Base-by-base conservation (phyloP, 208 protist genomes). In the Trypanosoma lewisi region DNA sequence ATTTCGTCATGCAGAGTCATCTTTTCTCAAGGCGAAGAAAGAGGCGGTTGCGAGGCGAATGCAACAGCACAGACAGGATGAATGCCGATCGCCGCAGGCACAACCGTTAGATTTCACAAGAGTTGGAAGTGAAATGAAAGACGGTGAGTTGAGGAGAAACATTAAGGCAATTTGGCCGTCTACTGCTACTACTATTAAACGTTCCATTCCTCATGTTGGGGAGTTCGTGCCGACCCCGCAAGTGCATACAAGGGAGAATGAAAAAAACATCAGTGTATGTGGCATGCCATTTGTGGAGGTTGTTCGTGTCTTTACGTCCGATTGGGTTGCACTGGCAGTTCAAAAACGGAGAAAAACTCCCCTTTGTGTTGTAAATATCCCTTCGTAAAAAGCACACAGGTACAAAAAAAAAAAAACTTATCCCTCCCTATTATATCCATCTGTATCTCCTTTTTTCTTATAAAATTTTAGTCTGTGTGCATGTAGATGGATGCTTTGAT, bases 281-380 rank as follows among this genome's bases (percentile, higher is more conserved):
- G 64, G 55, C 6, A 63, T 70, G 56, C 64, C 64, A 14, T 55
- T 31, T 57, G 39, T 63, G 25, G 64, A 63, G 30, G 34, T 57
- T 31, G 44, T 70, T 25, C 27, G 48, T 17, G 33, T 70, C 14
- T 70, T 63, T 34, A 41, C 45, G 2, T 70, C 64, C 0, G 64
- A 70, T 17, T 70, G 64, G 64, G 42, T 70, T 8, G 58, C 64
- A 41, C 36, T 70, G n/a, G 45, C 34, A 6, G 58, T 70, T 58
- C 64, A 70, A 34, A 30, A 70, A 57, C 41, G 34, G 30, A 54
- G 48, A 48, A 63, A 56, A 23, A 28, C 34, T 23, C 64, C 64
- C 17, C 27, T 58, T 11, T 70, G 64, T 57, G 34, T 45, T 23
- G 45, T 70, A n/a, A 17, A 56, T 4, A 23, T 70, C 31, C 23